phyloP scores from a whole-genome alignment of 345 rosid species.

The Eucalyptus sp. region DNA sequence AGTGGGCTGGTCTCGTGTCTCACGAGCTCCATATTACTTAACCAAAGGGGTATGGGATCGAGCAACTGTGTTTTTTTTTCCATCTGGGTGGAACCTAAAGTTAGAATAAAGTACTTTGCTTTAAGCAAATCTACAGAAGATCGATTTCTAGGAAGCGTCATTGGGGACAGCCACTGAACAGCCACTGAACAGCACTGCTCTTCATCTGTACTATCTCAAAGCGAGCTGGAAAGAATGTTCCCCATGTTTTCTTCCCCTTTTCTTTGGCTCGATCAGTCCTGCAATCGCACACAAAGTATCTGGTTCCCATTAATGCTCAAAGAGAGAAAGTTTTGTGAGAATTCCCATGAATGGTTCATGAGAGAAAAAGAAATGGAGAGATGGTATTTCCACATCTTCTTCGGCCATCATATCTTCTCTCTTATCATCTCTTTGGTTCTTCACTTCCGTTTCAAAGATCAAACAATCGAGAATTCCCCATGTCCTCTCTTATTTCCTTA shows the following conservation, averaged over 20 bases:
- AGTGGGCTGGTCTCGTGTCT: neutral
- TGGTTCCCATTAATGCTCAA: neutral
- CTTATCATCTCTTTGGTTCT: neutral
- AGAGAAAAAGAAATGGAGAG: neutral
- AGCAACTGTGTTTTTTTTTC: neutral
- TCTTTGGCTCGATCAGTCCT: neutral
- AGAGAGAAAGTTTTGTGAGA: neutral
- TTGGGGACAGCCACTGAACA: neutral
- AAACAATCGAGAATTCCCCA: neutral
- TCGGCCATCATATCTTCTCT: neutral
- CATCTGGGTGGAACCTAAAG: neutral
- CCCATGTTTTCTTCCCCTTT: neutral
- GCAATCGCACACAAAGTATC: neutral
- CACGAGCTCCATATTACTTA: neutral
- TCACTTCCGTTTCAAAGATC: neutral
- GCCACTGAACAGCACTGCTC: neutral
- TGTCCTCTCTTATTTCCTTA: neutral
- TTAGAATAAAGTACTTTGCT: neutral
- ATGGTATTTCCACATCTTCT: neutral
- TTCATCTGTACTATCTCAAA: neutral
- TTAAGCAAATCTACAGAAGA: neutral
- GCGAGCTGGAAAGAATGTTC: neutral
- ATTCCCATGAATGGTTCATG: neutral
- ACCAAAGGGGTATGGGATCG: neutral
- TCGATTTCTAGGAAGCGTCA: neutral